phyloP scores from a whole-genome alignment of 2,329 filamentous ascomycete species.

The Nakataea oryzae region DNA sequence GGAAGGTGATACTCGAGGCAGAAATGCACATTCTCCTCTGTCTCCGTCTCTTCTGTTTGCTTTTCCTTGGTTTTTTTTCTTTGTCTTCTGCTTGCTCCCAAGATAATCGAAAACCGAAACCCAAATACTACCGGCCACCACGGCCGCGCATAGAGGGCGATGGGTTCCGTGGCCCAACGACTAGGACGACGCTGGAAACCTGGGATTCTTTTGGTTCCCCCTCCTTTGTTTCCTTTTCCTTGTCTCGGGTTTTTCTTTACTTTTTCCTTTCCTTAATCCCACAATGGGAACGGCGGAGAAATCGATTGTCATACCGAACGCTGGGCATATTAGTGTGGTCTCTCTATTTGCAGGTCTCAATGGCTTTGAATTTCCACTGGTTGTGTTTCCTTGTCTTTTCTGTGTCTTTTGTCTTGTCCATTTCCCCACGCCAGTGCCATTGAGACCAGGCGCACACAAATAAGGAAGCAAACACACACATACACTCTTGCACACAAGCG shows the following conservation, averaged over 20 bases:
- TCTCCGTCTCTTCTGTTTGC: slow-evolving; percentile 9
- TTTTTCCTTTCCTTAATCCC: not conserved
- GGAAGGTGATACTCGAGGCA: not conserved
- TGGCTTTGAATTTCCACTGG: not conserved
- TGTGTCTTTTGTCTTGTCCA: slow-evolving; percentile 20
- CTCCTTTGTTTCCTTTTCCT: not conserved
- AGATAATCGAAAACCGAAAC: not conserved
- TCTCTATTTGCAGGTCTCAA: not conserved
- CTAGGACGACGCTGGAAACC: not conserved
- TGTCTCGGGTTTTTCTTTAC: not conserved
- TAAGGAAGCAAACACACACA: not conserved
- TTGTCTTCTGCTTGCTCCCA: slow-evolving; percentile 5
- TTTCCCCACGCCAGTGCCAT: slow-evolving; percentile 1
- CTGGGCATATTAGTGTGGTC: not conserved
- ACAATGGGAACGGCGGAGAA: not conserved
- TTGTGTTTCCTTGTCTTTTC: slow-evolving; percentile 19
- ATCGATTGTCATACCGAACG: not conserved
- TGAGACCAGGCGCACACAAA: not conserved
- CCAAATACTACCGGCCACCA: not conserved
- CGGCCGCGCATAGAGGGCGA: not conserved
- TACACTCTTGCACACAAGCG: slow-evolving; percentile 7
- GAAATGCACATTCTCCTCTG: not conserved
- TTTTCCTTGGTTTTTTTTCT: slow-evolving; percentile 12
- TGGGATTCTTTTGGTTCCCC: not conserved
- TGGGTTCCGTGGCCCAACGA: not conserved